Evolutionary conservation across 2,329 filamentous ascomycete genomes (phyloP).

Genomic region (Erysiphe pulchra): DNA sequence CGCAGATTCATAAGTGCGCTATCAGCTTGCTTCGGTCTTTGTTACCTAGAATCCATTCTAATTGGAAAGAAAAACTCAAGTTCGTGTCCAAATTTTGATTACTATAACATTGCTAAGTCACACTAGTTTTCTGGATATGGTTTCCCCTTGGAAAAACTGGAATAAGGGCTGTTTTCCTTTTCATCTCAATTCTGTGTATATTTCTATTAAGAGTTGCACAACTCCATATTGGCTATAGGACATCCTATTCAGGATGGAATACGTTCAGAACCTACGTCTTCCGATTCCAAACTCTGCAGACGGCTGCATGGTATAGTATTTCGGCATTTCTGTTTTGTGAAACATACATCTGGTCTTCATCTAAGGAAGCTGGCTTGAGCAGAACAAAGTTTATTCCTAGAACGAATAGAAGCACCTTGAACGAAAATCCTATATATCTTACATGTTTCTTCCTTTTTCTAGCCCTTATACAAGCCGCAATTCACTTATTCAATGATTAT

Average conservation of each 20-base stretch:
- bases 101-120: constrained; percentile 2
- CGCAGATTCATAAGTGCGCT: constrained; percentile 63
- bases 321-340: constrained; percentile 62
- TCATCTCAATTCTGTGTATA: constrained; percentile 48
- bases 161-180: constrained; percentile 48
- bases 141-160: constrained; percentile 57
- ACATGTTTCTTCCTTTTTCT: constrained; percentile 43
- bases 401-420: constrained; percentile 49
- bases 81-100: constrained; percentile 18
- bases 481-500: constrained; percentile 48
- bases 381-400: constrained; percentile 47
- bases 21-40: constrained; percentile 38
- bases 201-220: constrained; percentile 71
- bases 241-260: constrained; percentile 39
- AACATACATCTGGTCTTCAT: constrained; percentile 50
- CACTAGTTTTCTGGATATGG: constrained; percentile 57
- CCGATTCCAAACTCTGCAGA: constrained; percentile 33
- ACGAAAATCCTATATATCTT: constrained; percentile 68
- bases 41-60: constrained; percentile 45
- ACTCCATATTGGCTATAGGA: constrained; percentile 50
- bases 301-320: constrained; percentile 47
- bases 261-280: constrained; percentile 33
- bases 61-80: constrained; percentile 45
- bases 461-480: constrained; percentile 38
- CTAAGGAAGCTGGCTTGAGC: constrained; percentile 32